Base-by-base conservation (phyloP, 202 grass and related monocot species). In the Brachypodium distachyon region DNA sequence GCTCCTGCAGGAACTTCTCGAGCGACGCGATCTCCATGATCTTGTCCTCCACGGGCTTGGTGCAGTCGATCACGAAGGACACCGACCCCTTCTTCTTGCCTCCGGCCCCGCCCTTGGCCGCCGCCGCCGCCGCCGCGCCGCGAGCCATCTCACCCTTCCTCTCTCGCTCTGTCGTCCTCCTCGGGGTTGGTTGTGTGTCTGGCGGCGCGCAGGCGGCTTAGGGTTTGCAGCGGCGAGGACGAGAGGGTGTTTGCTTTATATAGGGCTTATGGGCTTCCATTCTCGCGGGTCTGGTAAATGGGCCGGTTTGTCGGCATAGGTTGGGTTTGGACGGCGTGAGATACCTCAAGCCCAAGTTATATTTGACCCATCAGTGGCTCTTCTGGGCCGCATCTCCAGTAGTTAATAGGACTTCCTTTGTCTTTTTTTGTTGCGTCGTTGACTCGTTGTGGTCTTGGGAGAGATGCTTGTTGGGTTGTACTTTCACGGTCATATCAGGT, bases 1-100 rank as follows among this genome's bases (percentile, higher is more conserved):
- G 89, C 89, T 96, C 93, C 78, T 92, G 93, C 28, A 96, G 76
- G 78, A 96, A 96, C 87, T 96, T 96, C 93, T 96, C 93, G 4
- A 96, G 89, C 41, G 93, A 96, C 5, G 93, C 89, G 87, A 96
- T 92, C 65, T 92, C 93, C 93, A 96, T 96, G 82, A 96, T 96
- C 84, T 96, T 96, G 62, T 96, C 93, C 82, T 96, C 93, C 36
- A 92, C 93, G 22, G 93, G 93, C 87, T 96, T 92, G 21, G 89
- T 69, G 84, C 93, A 96, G 79, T 96, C 93, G 79, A 96, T 84
- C 70, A 84, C 80, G 82, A 92, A 96, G 8, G 93, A 55, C 57
- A 80, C 82, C 31, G 93, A 87, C 0, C 84, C 93, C 84, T 92
- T 96, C 84, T 92, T 96, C 89, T 96, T 96, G 4, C 83, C 69